These are phyloP conservation scores for Centella asiatica DNA, from an alignment of 129 eudicot genomes.

Conservation along the genomic window DNA sequence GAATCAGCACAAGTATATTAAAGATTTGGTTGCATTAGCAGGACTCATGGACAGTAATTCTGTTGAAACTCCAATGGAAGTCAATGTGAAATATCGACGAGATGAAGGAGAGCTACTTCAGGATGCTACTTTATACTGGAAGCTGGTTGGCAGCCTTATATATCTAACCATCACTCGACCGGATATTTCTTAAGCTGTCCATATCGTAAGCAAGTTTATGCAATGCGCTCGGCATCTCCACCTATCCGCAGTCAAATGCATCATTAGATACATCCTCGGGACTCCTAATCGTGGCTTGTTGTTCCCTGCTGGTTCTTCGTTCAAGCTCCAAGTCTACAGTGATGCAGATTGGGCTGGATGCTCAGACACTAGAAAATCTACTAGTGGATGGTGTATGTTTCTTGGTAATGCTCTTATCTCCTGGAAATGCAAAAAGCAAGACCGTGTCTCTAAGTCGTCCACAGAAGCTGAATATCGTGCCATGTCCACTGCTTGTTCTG, in stretches of 20 bases:
- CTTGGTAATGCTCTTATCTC: neutral
- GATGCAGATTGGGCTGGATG: slow-evolving; percentile 4
- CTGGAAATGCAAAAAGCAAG: neutral
- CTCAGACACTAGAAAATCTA: neutral
- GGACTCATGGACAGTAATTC: neutral
- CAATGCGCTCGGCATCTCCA: neutral
- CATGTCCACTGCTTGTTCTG: neutral
- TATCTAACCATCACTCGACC: slow-evolving; percentile 2
- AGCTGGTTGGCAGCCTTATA: neutral
- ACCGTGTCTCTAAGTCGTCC: neutral
- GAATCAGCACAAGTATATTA: slow-evolving; percentile 10
- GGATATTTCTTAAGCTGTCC: neutral
- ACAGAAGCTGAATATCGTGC: neutral
- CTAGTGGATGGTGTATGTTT: slow-evolving; percentile 3
- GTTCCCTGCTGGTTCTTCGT: neutral
- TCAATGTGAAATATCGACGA: neutral
- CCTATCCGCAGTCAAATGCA: neutral
- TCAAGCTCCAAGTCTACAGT: neutral
- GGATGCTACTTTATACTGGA: neutral
- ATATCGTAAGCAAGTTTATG: neutral
- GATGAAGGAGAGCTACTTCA: neutral
- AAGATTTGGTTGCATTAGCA: neutral
- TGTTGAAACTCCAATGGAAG: slow-evolving; percentile 2
- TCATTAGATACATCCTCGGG: neutral
- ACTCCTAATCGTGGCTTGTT: neutral